These are phyloP conservation scores for Ogataea siamensis DNA, from an alignment of 805 yeast genomes.

Conservation along the genomic window DNA sequence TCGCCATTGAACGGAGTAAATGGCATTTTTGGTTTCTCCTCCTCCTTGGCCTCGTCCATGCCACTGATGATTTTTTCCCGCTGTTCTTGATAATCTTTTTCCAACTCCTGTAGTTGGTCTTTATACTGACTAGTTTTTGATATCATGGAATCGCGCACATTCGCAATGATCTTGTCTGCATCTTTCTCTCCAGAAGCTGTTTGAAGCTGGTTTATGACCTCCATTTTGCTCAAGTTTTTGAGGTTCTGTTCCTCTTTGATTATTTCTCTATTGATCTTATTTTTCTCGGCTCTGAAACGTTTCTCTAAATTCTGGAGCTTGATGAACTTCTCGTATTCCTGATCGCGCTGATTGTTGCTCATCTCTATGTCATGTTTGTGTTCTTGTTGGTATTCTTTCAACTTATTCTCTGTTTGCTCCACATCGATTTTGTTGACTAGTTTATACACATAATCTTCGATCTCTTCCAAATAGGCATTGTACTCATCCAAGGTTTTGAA, in stretches of 20 bases:
- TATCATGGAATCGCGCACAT: slow-evolving; percentile 50
- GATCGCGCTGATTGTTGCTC: slow-evolving; percentile 69
- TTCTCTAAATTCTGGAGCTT: slow-evolving; percentile 66
- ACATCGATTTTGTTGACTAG: slow-evolving; percentile 67
- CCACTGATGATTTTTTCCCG: slow-evolving; percentile 28
- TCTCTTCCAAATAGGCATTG: slow-evolving; percentile 77
- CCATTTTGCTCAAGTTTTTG: slow-evolving; percentile 47
- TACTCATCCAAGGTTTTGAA: slow-evolving; percentile 59
- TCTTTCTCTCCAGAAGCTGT: slow-evolving; percentile 34
- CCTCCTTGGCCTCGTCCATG: slow-evolving; percentile 31
- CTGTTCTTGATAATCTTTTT: slow-evolving; percentile 28
- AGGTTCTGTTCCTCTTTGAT: slow-evolving; percentile 47
- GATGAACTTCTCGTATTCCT: slow-evolving; percentile 64
- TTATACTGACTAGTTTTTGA: slow-evolving; percentile 67
- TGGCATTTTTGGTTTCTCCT: slow-evolving; percentile 42
- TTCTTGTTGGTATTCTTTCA: slow-evolving; percentile 65
- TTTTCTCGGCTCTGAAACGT: slow-evolving; percentile 65
- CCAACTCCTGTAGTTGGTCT: slow-evolving; percentile 48
- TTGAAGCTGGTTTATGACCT: slow-evolving; percentile 51
- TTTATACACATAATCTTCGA: slow-evolving; percentile 79
- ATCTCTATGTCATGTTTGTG: slow-evolving; percentile 75
- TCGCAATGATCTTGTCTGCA: slow-evolving; percentile 46
- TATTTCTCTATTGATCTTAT: slow-evolving; percentile 61
- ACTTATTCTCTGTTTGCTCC: slow-evolving; percentile 63
- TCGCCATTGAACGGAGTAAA: slow-evolving; percentile 96